These are phyloP conservation scores for Soucietia sequanensis DNA, from an alignment of 805 yeast genomes.

Conservation along the genomic window DNA sequence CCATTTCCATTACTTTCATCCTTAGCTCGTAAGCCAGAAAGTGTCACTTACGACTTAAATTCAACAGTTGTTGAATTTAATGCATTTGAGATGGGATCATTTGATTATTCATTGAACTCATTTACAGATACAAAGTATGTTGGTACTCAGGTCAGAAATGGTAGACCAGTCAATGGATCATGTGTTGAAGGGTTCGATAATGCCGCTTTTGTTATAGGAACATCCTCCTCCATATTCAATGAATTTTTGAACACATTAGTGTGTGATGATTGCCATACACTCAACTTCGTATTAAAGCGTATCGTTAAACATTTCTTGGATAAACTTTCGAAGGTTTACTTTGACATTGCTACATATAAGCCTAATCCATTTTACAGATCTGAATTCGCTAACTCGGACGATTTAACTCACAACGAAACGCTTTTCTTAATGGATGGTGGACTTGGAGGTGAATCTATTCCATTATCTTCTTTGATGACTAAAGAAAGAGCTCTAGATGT, in stretches of 20 bases:
- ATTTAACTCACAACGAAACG: slow-evolving; percentile 26
- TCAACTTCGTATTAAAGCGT: slow-evolving; percentile 24
- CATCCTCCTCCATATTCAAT: slow-evolving; percentile 41
- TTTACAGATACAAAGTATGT: slow-evolving; percentile 37
- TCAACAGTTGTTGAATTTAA: slow-evolving; percentile 41
- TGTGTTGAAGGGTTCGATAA: slow-evolving; percentile 40
- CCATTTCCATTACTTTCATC: slow-evolving; percentile 41
- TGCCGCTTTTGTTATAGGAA: slow-evolving; percentile 38
- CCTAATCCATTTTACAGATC: slow-evolving; percentile 40
- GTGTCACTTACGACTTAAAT: slow-evolving; percentile 28
- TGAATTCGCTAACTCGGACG: slow-evolving; percentile 25
- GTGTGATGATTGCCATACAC: slow-evolving; percentile 28
- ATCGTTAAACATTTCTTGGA: slow-evolving; percentile 22
- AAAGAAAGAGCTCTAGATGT: slow-evolving; percentile 35
- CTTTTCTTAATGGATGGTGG: slow-evolving; percentile 42
- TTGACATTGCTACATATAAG: slow-evolving; percentile 32
- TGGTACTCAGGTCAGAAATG: slow-evolving; percentile 34
- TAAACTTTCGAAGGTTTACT: slow-evolving; percentile 20
- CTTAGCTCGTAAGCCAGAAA: slow-evolving; percentile 34
- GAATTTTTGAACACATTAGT: slow-evolving; percentile 32
- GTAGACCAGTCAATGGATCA: slow-evolving; percentile 20
- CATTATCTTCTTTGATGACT: slow-evolving; percentile 31
- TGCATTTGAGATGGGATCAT: slow-evolving; percentile 43
- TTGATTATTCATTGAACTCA: slow-evolving; percentile 36
- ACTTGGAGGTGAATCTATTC: slow-evolving; percentile 34